These are phyloP conservation scores for Boletus rubroflammeus DNA, from an alignment of 768 basidiomycete genomes.

Conservation along the genomic window DNA sequence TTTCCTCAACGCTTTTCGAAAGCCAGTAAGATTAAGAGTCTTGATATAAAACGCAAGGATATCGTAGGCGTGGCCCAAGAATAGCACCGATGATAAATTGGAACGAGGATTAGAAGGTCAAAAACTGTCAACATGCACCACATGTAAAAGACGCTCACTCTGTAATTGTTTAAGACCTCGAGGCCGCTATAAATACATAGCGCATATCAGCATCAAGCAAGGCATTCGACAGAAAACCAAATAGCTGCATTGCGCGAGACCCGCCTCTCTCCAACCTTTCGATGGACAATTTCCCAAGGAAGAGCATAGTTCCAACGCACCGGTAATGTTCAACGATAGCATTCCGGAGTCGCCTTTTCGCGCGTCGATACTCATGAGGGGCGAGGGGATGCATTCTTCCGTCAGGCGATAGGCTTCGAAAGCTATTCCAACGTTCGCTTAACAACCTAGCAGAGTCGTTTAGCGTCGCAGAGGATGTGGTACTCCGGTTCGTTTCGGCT, in stretches of 20 bases:
- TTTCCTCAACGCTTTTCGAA: conserved; percentile 82
- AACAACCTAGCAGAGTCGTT: background rate
- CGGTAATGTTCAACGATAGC: conserved; percentile 84
- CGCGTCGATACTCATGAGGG: conserved; percentile 77
- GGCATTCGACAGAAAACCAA: background rate
- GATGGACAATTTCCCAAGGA: background rate
- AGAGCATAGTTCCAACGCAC: conserved; percentile 32
- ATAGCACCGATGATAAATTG: background rate
- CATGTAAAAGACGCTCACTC: conserved; percentile 42
- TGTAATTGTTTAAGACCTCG: conserved; percentile 85
- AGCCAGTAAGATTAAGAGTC: conserved; percentile 87
- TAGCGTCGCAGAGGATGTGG: background rate
- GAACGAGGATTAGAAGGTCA: background rate
- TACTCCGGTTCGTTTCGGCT: background rate
- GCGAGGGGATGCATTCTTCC: conserved; percentile 33
- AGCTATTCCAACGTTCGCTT: background rate
- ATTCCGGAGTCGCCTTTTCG: conserved; percentile 81
- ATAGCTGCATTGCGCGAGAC: background rate
- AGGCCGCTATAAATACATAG: conserved; percentile 48
- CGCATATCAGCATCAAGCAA: conserved; percentile 9
- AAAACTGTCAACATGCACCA: background rate
- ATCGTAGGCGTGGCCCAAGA: background rate
- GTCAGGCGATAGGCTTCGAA: background rate
- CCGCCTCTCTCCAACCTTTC: background rate
- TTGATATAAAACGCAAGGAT: conserved; percentile 24